Conservation (phyloP, 1,284 basidiomycete genomes). For the Takashimella tepidaria region DNA sequence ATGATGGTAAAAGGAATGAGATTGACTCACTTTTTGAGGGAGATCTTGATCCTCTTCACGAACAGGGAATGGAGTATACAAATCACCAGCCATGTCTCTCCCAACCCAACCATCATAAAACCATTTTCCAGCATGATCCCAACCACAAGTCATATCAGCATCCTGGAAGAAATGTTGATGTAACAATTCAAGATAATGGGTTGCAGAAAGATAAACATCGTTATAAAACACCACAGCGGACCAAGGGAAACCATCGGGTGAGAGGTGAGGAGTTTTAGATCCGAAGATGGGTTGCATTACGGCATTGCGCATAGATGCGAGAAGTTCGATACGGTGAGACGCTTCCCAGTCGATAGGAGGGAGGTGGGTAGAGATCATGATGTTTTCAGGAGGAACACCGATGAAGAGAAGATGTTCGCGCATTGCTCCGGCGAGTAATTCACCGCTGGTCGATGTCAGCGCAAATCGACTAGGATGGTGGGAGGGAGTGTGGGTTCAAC, state of each 20-base stretch:
- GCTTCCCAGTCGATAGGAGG: slow-evolving; percentile 38
- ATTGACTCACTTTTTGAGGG: slow-evolving; percentile 39
- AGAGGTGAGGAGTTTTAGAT: slow-evolving; percentile 21
- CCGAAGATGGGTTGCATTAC: slow-evolving; percentile 47
- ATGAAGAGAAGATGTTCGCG: slow-evolving; percentile 38
- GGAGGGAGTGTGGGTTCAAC: slow-evolving; percentile 1
- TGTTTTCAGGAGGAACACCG: slow-evolving; percentile 43
- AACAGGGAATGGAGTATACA: slow-evolving; percentile 43
- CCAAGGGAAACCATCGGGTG: slow-evolving; percentile 42
- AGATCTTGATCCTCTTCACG: slow-evolving; percentile 41
- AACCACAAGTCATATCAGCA: slow-evolving; percentile 49
- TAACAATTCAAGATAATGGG: slow-evolving; percentile 49
- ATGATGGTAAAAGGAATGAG: no score
- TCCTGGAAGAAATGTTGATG: slow-evolving; percentile 47
- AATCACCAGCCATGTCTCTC: slow-evolving; percentile 46
- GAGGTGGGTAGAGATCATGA: slow-evolving; percentile 32
- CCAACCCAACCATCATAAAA: slow-evolving; percentile 52
- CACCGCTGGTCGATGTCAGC: slow-evolving; percentile 19
- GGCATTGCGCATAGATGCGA: slow-evolving; percentile 48
- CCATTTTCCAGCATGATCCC: slow-evolving; percentile 48
- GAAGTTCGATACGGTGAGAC: slow-evolving; percentile 44
- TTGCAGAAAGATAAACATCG: slow-evolving; percentile 48
- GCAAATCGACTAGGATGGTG: background rate
- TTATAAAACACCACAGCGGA: slow-evolving; percentile 48
- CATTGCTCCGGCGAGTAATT: slow-evolving; percentile 34